Conservation (phyloP, 2,329 filamentous ascomycete genomes). For the Ophiocordyceps camponoti-floridani region DNA sequence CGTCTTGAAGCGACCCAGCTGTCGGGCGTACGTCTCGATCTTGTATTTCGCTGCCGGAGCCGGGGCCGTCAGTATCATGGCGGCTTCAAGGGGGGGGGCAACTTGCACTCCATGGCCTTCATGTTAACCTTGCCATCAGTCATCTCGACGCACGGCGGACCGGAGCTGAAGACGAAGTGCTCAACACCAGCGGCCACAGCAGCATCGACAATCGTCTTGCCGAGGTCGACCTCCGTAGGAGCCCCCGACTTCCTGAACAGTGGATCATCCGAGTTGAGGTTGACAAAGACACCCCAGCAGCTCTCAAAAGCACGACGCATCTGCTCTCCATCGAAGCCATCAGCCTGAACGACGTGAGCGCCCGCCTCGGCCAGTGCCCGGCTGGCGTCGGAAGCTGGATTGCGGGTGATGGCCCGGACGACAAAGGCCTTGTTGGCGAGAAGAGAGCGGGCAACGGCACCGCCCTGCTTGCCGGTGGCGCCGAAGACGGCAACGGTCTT, state of each 20-base stretch:
- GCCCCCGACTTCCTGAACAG: slow-evolving; percentile 4
- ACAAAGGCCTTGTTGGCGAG: background rate
- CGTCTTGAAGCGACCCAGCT: slow-evolving; percentile 8
- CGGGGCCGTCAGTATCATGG: background rate
- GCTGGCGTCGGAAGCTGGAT: background rate
- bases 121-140: background rate
- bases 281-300: slow-evolving; percentile 5
- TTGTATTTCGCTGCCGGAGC: slow-evolving; percentile 6
- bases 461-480: background rate
- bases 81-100: background rate
- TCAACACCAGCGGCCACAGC: slow-evolving; percentile 9
- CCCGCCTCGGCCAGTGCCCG: background rate
- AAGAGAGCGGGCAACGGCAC: background rate
- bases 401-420: slow-evolving; percentile 1
- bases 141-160: slow-evolving; percentile 3
- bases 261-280: slow-evolving; percentile 6
- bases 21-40: slow-evolving; percentile 7
- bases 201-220: slow-evolving; percentile 9
- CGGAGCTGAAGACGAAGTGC: slow-evolving; percentile 10
- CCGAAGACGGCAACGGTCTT: background rate
- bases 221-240: slow-evolving; percentile 11
- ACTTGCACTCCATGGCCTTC: slow-evolving; percentile 1
- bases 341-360: background rate
- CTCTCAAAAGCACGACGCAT: slow-evolving; percentile 2
- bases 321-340: background rate